Evolutionary conservation across 371 early-diverging fungal genomes (phyloP).

Genomic region (Rhizopus sp.): DNA sequence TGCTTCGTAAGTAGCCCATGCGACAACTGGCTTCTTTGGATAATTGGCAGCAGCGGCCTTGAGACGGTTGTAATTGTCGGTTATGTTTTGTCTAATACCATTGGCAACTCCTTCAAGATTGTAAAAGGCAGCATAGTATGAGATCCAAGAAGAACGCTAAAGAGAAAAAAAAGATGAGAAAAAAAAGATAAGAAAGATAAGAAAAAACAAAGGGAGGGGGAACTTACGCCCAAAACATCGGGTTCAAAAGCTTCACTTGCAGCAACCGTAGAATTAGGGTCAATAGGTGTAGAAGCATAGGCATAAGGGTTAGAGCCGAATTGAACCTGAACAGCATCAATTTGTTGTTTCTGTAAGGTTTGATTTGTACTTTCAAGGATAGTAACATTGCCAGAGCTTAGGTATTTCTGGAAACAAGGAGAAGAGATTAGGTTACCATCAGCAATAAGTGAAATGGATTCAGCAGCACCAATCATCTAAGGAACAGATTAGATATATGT

Average conservation of each 20-base stretch:
- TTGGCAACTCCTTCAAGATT: constrained; percentile 69
- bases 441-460: constrained; percentile 54
- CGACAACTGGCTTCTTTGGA: constrained; percentile 59
- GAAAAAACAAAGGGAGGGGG: background rate
- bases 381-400: constrained; percentile 30
- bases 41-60: constrained; percentile 53
- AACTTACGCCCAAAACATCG: constrained; percentile 60
- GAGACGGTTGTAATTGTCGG: constrained; percentile 69
- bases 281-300: background rate
- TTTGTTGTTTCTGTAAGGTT: constrained; percentile 44
- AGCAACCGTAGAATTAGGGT: constrained; percentile 33
- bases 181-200: background rate
- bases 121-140: constrained; percentile 76
- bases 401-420: constrained; percentile 64
- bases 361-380: constrained; percentile 39
- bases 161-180: too few relatives aligned
- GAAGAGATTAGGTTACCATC: constrained; percentile 63
- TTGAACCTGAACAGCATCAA: constrained; percentile 44
- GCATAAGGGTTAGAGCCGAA: constrained; percentile 37
- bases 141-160: constrained; percentile 76
- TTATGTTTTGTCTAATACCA: constrained; percentile 51
- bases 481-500: background rate
- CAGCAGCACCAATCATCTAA: constrained; percentile 66
- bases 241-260: constrained; percentile 40
- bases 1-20: constrained; percentile 68